Percentiles rank a stretch among this genome's conserved stretches.
These are phyloP conservation scores for Curvularia eragrostidis DNA, from an alignment of 2,329 filamentous ascomycete species.

Conservation along the genomic window DNA sequence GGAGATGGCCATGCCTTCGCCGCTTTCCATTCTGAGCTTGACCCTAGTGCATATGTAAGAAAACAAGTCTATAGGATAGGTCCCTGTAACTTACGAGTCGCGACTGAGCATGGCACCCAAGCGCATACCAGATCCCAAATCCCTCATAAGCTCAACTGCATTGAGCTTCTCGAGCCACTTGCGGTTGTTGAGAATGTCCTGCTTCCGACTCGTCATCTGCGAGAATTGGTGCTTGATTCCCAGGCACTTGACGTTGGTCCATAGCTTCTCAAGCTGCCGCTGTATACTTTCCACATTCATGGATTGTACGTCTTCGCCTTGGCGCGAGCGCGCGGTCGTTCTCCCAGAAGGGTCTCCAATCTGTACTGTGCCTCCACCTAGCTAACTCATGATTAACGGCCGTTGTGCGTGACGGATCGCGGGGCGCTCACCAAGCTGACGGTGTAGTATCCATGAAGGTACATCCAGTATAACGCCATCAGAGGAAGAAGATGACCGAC, in stretches of 20 bases:
- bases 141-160: conserved; percentile 75
- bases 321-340: conserved; percentile 64
- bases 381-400: conserved; percentile 43
- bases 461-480: conserved; percentile 86
- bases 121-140: conserved; percentile 75
- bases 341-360: conserved; percentile 81
- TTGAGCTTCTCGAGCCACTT: conserved; percentile 78
- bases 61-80: too few relatives aligned
- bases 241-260: conserved; percentile 73
- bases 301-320: conserved; percentile 60
- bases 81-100: conserved; percentile 72
- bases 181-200: conserved; percentile 79
- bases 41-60: conserved; percentile 59
- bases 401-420: conserved; percentile 11
- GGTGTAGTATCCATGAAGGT: conserved; percentile 73
- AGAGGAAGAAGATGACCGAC: conserved; percentile 80
- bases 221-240: conserved; percentile 70
- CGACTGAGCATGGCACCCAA: conserved; percentile 86
- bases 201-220: conserved; percentile 69
- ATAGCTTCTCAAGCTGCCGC: conserved; percentile 74
- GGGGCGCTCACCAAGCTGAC: conserved; percentile 62
- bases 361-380: conserved; percentile 77
- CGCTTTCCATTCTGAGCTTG: conserved; percentile 80
- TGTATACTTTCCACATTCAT: conserved; percentile 73
- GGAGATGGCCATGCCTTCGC: conserved; percentile 90